Evolutionary conservation across 331 rosid species (phyloP).

Genomic region (Malus hybrid): DNA sequence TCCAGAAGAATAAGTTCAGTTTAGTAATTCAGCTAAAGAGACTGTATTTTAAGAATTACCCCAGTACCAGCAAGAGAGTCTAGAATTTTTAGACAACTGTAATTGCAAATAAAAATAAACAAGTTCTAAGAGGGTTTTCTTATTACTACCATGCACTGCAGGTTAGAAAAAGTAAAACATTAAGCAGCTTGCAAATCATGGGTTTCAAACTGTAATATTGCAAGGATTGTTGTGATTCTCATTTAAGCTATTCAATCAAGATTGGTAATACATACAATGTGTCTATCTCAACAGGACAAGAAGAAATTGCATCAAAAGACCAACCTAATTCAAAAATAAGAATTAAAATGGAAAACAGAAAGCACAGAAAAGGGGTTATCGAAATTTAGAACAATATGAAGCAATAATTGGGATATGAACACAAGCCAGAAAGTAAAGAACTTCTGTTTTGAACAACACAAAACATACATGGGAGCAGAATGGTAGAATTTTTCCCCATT

Average conservation of each 20-base stretch:
- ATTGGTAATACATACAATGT: neutral
- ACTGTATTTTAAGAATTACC: slow-evolving; percentile 4
- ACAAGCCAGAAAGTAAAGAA: neutral
- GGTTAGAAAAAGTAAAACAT: neutral
- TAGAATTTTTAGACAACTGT: neutral
- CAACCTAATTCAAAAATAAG: neutral
- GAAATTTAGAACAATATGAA: neutral
- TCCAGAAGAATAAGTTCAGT: slow-evolving; percentile 22
- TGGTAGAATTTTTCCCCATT: neutral
- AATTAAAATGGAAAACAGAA: neutral
- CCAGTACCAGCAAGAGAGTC: slow-evolving; percentile 1
- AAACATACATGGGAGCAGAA: neutral
- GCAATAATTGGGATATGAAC: neutral
- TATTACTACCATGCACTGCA: neutral
- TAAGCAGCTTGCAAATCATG: neutral
- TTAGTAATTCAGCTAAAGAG: neutral
- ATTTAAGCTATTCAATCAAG: neutral
- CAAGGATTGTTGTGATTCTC: neutral
- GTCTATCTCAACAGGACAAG: neutral
- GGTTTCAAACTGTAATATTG: neutral
- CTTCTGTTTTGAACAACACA: neutral
- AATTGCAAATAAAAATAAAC: slow-evolving; percentile 15
- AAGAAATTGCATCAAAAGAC: neutral
- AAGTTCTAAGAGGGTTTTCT: slow-evolving; percentile 9
- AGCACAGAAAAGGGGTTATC: neutral